Conservation (phyloP, 352 stramenopile species). For the Stramenopiles sp. region DNA sequence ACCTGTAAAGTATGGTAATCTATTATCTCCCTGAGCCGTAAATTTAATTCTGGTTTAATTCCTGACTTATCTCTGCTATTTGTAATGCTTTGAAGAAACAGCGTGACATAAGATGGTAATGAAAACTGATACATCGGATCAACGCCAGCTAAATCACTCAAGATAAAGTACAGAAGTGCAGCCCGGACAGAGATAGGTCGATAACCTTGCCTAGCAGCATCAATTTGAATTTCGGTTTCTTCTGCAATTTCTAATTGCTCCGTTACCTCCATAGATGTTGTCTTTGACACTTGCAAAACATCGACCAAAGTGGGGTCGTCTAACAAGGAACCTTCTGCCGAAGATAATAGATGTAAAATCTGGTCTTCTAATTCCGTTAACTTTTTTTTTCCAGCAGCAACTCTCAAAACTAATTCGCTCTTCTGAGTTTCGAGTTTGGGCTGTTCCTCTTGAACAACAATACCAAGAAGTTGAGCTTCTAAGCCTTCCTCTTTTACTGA, state of each 20-base stretch:
- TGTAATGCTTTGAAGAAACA: conserved; percentile 54
- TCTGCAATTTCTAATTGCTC: conserved; percentile 72
- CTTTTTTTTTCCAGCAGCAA: conserved; percentile 68
- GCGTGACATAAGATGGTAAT: conserved; percentile 66
- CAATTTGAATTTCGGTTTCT: conserved; percentile 68
- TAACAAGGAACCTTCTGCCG: conserved; percentile 73
- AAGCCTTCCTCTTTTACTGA: conserved; percentile 74
- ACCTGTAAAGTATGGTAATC: conserved; percentile 74
- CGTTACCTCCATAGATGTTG: conserved; percentile 71
- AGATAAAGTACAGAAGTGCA: conserved; percentile 72
- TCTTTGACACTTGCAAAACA: conserved; percentile 64
- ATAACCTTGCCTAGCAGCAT: conserved; percentile 62
- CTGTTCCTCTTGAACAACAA: conserved; percentile 76
- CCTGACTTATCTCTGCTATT: conserved; percentile 49
- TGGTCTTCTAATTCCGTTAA: conserved; percentile 77
- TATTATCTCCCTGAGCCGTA: conserved; percentile 41
- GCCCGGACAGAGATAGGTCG: conserved; percentile 62
- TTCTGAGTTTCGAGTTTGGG: conserved; percentile 76
- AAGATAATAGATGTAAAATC: conserved; percentile 72
- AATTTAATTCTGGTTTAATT: conserved; percentile 50
- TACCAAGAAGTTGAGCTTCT: conserved; percentile 66
- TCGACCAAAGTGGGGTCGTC: conserved; percentile 76
- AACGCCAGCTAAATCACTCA: conserved; percentile 60
- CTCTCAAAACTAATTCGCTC: conserved; percentile 67
- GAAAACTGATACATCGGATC: conserved; percentile 85